Evolutionary conservation across 495 filamentous ascomycete genomes (phyloP), one percentile per base, ranked within the genome.

Genomic region (Neurospora pannonica): DNA sequence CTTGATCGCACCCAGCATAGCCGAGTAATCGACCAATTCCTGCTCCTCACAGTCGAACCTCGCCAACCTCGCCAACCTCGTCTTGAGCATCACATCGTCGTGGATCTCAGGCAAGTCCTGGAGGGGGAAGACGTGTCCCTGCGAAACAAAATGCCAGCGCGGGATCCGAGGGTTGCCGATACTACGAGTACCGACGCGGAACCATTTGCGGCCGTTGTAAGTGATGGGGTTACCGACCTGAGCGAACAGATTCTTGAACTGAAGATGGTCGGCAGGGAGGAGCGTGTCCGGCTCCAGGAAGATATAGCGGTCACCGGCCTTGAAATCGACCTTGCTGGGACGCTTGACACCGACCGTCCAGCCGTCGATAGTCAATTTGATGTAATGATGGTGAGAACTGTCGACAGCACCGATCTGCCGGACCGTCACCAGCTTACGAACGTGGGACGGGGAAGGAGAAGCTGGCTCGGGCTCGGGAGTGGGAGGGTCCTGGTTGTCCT

Each of bases 251-350:
- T 37, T 0, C 0, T 31, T 39, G 36, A 46, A 43, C 0, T 5
- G 6, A 19, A 36, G 9, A 10, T 48, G 21, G 11, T n/a, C 28
- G 6, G 71, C 38, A 4, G 78, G 78, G 4, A 79, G 72, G 70
- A 76, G 79, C 0, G 79, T 54, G 38, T 80, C 78, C 2, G 73
- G 48, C 71, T 81, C 77, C 17, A 76, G 37, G 24, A 77, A 80
- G 0, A 80, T 4, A 0, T 76, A 74, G 1, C 70, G 42, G 1
- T 77, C 48, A 21, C 60, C 74, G 4, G 21, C 1, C 54, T 8
- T 19, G 38, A 81, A 76, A 0, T 21, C 1, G 21, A 24, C 1
- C 43, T 48, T 37, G 8, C 67, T 36, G 38, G 17, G 2, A 3
- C 73, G 77, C 31, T 48, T 70, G 6, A 71, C 60, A 0, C 77